Evolutionary conservation across 768 basidiomycete species (phyloP).

Genomic region (Tylopilus plumbeoviolaceoides): DNA sequence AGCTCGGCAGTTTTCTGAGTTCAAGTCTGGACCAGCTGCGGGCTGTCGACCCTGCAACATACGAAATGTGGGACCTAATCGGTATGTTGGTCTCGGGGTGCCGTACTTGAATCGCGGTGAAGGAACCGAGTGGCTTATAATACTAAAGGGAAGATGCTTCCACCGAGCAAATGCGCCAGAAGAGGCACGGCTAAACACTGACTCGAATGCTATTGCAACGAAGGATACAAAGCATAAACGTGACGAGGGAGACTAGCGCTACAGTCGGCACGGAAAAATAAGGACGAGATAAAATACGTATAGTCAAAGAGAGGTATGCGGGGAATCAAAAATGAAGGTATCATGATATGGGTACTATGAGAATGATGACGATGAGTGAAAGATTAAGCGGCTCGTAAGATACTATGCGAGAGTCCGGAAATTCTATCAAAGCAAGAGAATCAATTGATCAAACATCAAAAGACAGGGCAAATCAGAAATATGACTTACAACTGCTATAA

Average conservation of each 20-base stretch:
- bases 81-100: background rate
- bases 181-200: background rate
- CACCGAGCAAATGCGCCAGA: no score
- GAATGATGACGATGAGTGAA: background rate
- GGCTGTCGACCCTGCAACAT: background rate
- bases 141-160: background rate
- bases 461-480: background rate
- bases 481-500: slow-evolving; percentile 6
- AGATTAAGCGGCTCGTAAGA: background rate
- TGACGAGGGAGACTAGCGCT: slow-evolving; percentile 11
- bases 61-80: background rate
- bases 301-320: background rate
- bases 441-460: background rate
- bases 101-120: background rate
- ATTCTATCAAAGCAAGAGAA: no score
- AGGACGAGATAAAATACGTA: slow-evolving; percentile 1
- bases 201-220: background rate
- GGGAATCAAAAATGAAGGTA: background rate
- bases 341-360: background rate
- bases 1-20: background rate
- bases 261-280: slow-evolving; percentile 9
- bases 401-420: background rate
- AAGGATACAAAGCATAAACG: slow-evolving; percentile 1
- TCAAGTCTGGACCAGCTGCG: background rate
- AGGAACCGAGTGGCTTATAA: background rate